Percentiles rank a stretch among this genome's conserved stretches.
These are phyloP conservation scores for Haplosporangium gracile DNA, from an alignment of 192 early-diverging fungal species.

Conservation along the genomic window DNA sequence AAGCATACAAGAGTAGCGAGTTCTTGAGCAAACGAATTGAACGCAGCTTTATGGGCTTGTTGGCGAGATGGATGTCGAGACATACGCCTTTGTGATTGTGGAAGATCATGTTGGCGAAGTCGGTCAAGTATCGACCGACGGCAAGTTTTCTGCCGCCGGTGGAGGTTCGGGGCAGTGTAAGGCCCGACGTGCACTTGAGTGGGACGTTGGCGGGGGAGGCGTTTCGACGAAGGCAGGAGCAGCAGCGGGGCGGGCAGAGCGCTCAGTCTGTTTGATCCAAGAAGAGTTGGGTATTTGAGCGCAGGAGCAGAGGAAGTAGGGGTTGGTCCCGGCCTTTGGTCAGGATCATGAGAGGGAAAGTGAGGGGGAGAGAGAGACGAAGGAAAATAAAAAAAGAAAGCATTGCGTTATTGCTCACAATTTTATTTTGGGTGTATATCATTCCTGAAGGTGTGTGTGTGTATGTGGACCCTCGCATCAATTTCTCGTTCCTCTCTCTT, in stretches of 20 bases:
- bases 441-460: too few relatives aligned
- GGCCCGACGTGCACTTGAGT: background rate
- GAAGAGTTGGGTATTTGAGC: background rate
- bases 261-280: background rate
- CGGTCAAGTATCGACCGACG: background rate
- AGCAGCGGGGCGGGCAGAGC: background rate
- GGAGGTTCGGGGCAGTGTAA: background rate
- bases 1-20: conserved; percentile 11
- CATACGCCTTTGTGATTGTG: background rate
- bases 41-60: background rate
- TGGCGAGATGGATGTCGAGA: conserved; percentile 1
- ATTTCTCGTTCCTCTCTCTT: too few relatives aligned
- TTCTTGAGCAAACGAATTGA: background rate
- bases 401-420: too few relatives aligned
- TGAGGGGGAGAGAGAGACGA: too few relatives aligned
- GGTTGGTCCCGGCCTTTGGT: too few relatives aligned
- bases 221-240: background rate
- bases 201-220: background rate
- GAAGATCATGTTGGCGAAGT: conserved; percentile 9
- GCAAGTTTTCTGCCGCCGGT: background rate
- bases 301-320: too few relatives aligned
- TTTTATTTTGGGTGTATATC: too few relatives aligned
- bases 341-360: too few relatives aligned
- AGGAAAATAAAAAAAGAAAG: too few relatives aligned
- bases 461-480: too few relatives aligned